Percentiles rank a stretch among this genome's conserved stretches.
Evolutionary conservation across 139 green algal genomes (phyloP).

Genomic region (Chlamydomonas sphaeroides): DNA sequence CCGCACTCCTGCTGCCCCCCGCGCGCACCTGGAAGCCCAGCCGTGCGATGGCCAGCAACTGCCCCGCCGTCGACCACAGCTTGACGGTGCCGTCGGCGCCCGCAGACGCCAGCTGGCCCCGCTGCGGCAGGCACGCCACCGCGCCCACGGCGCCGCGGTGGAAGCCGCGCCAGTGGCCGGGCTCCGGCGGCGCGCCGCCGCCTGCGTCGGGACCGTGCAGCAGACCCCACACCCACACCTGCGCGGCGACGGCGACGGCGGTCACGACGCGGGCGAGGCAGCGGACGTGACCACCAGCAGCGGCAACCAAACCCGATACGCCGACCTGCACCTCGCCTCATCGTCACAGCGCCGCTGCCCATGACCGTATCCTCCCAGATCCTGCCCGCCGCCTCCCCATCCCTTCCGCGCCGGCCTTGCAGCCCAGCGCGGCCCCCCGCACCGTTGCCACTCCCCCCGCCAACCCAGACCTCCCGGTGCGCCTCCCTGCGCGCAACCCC

Average conservation of each 20-base stretch:
- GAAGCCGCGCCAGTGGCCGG: not conserved
- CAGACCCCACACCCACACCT: constrained; percentile 38
- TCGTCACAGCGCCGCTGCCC: too few species aligned
- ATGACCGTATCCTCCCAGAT: too few species aligned
- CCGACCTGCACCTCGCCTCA: too few species aligned
- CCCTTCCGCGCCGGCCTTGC: too few species aligned
- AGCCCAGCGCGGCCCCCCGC: too few species aligned
- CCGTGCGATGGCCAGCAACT: constrained; percentile 11
- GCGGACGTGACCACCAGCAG: too few species aligned
- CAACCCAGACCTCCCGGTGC: too few species aligned
- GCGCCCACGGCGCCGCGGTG: constrained; percentile 29
- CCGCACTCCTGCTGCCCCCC: not conserved
- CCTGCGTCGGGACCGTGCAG: not conserved
- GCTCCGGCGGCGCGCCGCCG: not conserved
- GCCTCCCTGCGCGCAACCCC: not conserved
- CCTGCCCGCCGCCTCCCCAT: too few species aligned
- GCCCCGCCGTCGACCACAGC: constrained; percentile 5
- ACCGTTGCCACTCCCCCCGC: too few species aligned
- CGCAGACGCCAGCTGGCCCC: not conserved
- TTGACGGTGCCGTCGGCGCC: constrained; percentile 24
- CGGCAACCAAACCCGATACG: too few species aligned
- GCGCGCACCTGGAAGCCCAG: constrained; percentile 17
- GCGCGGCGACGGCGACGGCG: not conserved
- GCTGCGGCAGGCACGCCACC: constrained; percentile 18
- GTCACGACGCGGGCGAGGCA: too few species aligned